phyloP scores from a whole-genome alignment of 805 yeast genomes.

The Candida morakotiae region DNA sequence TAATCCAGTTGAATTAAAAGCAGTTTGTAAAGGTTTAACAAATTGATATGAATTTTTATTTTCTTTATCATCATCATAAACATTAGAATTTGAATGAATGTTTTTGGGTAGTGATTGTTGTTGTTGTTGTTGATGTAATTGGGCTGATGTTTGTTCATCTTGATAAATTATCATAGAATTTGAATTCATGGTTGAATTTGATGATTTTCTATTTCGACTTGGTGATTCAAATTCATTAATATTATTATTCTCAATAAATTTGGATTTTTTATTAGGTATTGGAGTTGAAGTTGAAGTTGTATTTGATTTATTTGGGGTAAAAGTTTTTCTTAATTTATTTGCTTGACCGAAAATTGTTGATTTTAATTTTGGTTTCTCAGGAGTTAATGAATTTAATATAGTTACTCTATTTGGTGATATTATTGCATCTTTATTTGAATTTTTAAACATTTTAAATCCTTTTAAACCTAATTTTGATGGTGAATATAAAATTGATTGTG shows the following conservation, averaged over 20 bases:
- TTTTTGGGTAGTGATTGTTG: not conserved
- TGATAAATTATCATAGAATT: conserved; percentile 21
- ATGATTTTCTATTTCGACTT: conserved; percentile 24
- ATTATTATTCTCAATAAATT: conserved; percentile 26
- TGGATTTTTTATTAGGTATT: conserved; percentile 6
- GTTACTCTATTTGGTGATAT: conserved; percentile 25
- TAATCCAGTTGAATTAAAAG: conserved; percentile 73
- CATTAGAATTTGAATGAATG: not conserved
- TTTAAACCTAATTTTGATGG: conserved; percentile 27
- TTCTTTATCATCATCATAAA: conserved; percentile 28
- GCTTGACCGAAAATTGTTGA: conserved; percentile 10
- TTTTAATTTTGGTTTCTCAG: conserved; percentile 9
- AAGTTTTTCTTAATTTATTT: conserved; percentile 14
- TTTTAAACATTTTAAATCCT: conserved; percentile 32
- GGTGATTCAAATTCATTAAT: conserved; percentile 29
- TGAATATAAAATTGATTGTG: conserved; percentile 13
- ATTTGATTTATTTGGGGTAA: conserved; percentile 1
- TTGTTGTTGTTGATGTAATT: not conserved
- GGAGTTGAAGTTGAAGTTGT: conserved; percentile 8
- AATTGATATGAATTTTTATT: conserved; percentile 49
- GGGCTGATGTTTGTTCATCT: conserved; percentile 12
- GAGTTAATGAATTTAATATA: conserved; percentile 1
- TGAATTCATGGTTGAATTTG: conserved; percentile 13
- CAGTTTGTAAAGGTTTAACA: conserved; percentile 82
- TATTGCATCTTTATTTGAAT: conserved; percentile 28